phyloP scores from a whole-genome alignment of 805 yeast species.

The Sungouiozyma intestinalis region DNA sequence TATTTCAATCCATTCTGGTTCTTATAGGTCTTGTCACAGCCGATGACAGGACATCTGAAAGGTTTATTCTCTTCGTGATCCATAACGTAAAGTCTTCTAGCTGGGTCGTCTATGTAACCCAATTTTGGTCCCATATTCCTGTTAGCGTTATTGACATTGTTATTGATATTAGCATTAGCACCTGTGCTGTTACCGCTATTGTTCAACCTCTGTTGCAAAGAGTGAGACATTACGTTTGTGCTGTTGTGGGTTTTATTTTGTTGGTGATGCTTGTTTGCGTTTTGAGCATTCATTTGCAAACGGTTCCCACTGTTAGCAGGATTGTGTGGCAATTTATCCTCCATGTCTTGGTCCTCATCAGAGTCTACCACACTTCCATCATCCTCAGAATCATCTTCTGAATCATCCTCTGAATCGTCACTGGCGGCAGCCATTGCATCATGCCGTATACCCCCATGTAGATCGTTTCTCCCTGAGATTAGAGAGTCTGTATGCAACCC shows the following conservation, averaged over 20 bases:
- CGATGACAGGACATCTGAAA: constrained; percentile 94
- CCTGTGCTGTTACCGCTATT: constrained; percentile 7
- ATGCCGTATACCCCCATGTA: constrained; percentile 2
- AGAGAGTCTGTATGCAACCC: constrained; percentile 13
- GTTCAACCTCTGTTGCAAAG: constrained; percentile 1
- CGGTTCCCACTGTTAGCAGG: background rate
- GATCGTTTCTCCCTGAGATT: constrained; percentile 6
- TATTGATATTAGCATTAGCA: constrained; percentile 5
- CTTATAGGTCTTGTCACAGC: constrained; percentile 95
- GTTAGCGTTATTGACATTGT: constrained; percentile 1
- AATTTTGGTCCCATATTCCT: constrained; percentile 11
- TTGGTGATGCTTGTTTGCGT: background rate
- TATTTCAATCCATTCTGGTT: constrained; percentile 96
- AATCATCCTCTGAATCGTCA: background rate
- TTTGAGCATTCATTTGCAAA: constrained; percentile 2
- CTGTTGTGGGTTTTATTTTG: background rate
- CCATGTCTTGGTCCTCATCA: constrained; percentile 19
- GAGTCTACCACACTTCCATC: constrained; percentile 6
- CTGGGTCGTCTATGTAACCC: constrained; percentile 92
- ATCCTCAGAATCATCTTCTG: constrained; percentile 1
- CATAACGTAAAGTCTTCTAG: constrained; percentile 83
- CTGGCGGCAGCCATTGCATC: background rate
- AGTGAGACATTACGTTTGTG: background rate
- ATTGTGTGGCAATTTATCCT: background rate
- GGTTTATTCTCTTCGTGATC: constrained; percentile 91